phyloP scores from a whole-genome alignment of 1,284 basidiomycete genomes.

The Cronartium ribicola region DNA sequence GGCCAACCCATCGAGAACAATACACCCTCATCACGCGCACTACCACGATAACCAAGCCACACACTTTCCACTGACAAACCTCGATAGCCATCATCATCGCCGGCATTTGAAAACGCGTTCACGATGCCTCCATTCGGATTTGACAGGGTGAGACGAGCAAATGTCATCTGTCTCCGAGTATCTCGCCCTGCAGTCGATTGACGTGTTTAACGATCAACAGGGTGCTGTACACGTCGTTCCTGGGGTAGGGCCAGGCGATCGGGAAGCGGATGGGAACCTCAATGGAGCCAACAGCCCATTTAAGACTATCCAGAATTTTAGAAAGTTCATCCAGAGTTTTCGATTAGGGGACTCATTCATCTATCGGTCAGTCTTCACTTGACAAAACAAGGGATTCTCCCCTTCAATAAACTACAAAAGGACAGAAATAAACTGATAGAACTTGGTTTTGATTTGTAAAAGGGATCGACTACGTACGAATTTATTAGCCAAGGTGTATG shows the following conservation, averaged over 20 bases:
- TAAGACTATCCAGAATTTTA: conserved; percentile 70
- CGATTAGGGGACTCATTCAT: conserved; percentile 81
- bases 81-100: too few species aligned
- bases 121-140: conserved; percentile 40
- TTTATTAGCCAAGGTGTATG: conserved; percentile 80
- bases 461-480: conserved; percentile 88
- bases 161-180: background rate
- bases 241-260: conserved; percentile 9
- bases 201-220: conserved; percentile 7
- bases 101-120: background rate
- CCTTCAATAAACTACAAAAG: background rate
- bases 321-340: conserved; percentile 79
- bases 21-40: too few species aligned
- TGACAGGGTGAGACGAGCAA: conserved; percentile 21
- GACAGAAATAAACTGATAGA: background rate
- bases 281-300: conserved; percentile 5
- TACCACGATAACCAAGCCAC: too few species aligned
- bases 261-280: background rate
- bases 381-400: background rate
- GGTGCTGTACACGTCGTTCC: conserved; percentile 35
- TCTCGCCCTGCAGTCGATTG: background rate
- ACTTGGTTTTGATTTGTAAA: conserved; percentile 34
- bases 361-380: conserved; percentile 62
- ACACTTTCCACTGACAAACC: too few species aligned
- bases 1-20: too few species aligned